phyloP scores from a whole-genome alignment of 148 eudicot species.

The Mesembryanthemum crystallinum region DNA sequence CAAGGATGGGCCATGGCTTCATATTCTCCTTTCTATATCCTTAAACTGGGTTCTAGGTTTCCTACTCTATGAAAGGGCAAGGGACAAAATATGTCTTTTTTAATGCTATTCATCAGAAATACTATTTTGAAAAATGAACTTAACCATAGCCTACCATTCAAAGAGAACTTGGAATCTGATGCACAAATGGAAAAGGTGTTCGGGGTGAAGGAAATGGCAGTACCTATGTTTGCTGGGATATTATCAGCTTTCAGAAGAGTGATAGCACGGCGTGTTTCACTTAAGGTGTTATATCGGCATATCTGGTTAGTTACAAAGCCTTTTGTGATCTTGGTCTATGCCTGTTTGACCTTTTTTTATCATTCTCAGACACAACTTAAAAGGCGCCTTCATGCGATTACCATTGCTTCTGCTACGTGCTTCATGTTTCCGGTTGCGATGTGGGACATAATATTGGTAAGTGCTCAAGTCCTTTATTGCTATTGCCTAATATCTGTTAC shows the following conservation, averaged over 20 bases:
- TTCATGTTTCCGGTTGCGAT: constrained; percentile 97
- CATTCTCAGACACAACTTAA: constrained; percentile 80
- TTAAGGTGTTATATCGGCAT: constrained; percentile 57
- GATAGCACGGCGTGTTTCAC: constrained; percentile 81
- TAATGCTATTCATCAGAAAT: constrained; percentile 16
- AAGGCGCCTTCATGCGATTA: constrained; percentile 85
- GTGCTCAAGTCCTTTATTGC: constrained; percentile 16
- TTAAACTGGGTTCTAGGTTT: constrained; percentile 19
- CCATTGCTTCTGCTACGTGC: constrained; percentile 92
- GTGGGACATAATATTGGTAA: constrained; percentile 92
- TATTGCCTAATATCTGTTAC: constrained; percentile 1
- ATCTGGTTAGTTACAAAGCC: background rate
- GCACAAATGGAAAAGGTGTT: constrained; percentile 43
- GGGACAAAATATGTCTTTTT: background rate
- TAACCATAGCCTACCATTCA: constrained; percentile 70
- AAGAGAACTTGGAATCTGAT: constrained; percentile 46
- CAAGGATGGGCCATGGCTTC: constrained; percentile 95
- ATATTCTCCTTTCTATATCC: constrained; percentile 89
- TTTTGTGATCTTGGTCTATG: constrained; percentile 1
- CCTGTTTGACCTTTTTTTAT: constrained; percentile 11
- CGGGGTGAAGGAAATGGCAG: constrained; percentile 69
- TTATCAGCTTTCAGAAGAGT: constrained; percentile 95
- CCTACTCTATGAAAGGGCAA: background rate
- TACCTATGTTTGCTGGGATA: constrained; percentile 83
- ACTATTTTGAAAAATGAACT: constrained; percentile 33